These are phyloP conservation scores for Echinosophora koreensis DNA, from an alignment of 306 rosid genomes.

Conservation along the genomic window DNA sequence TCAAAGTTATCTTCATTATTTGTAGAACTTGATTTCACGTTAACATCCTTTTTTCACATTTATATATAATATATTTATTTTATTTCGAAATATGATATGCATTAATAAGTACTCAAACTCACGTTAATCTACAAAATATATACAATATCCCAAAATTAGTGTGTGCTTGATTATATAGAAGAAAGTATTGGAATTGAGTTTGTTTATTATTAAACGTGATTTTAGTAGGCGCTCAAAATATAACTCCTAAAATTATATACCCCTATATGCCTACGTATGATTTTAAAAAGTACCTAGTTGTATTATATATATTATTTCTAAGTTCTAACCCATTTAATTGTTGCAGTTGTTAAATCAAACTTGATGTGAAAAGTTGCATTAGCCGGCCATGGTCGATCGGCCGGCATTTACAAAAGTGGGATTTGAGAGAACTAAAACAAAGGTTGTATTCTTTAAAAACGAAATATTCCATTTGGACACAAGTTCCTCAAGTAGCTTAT, in stretches of 20 bases:
- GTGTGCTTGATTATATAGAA: too few relatives aligned
- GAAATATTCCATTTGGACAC: constrained; percentile 33
- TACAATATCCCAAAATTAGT: too few relatives aligned
- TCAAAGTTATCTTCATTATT: too few relatives aligned
- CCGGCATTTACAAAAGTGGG: constrained; percentile 48
- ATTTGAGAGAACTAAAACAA: constrained; percentile 16
- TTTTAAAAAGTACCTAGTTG: neutral
- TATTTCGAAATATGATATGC: too few relatives aligned
- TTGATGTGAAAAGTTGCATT: constrained; percentile 22
- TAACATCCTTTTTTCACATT: too few relatives aligned
- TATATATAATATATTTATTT: too few relatives aligned
- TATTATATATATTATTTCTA: neutral
- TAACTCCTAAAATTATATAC: neutral
- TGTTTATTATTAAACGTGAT: too few relatives aligned
- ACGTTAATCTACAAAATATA: too few relatives aligned
- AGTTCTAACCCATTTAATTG: neutral
- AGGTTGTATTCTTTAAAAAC: constrained; percentile 47
- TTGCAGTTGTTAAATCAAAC: constrained; percentile 7
- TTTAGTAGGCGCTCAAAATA: too few relatives aligned
- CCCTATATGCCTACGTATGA: neutral
- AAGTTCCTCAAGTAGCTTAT: constrained; percentile 34
- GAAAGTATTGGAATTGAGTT: too few relatives aligned
- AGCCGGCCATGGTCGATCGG: constrained; percentile 89
- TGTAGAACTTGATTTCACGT: too few relatives aligned
- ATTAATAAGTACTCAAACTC: too few relatives aligned